phyloP scores from a whole-genome alignment of 2,329 filamentous ascomycete genomes.

The Emergomyces pasteurianus region DNA sequence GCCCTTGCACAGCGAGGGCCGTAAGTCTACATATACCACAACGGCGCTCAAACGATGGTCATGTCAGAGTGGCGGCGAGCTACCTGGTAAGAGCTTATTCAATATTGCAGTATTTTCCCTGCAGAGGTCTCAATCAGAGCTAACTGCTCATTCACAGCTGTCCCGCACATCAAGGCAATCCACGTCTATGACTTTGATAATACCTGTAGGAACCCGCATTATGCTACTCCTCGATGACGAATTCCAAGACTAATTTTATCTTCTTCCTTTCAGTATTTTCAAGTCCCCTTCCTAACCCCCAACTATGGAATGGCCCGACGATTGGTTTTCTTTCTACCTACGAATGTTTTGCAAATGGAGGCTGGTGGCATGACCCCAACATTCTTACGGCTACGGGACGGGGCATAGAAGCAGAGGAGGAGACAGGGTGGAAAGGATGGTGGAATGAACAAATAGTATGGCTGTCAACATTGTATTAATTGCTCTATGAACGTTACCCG shows the following conservation, averaged over 20 bases:
- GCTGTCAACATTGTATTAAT: constrained; percentile 16
- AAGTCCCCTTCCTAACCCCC: constrained; percentile 77
- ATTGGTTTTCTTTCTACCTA: constrained; percentile 65
- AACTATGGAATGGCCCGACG: constrained; percentile 70
- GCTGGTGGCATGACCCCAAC: constrained; percentile 92
- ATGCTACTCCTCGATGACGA: neutral
- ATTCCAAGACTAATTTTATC: neutral
- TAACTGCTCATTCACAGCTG: constrained; percentile 30
- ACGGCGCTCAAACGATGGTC: constrained; percentile 79
- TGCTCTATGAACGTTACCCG: constrained; percentile 17
- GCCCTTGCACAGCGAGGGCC: constrained; percentile 13
- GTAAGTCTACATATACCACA: constrained; percentile 41
- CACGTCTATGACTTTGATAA: constrained; percentile 99
- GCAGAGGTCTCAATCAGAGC: neutral
- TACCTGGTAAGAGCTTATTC: constrained; percentile 46
- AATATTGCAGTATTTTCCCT: neutral
- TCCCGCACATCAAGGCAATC: constrained; percentile 60
- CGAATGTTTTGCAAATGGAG: constrained; percentile 67
- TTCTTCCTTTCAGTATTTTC: constrained; percentile 56
- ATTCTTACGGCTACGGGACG: constrained; percentile 80
- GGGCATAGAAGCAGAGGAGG: constrained; percentile 70
- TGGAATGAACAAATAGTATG: constrained; percentile 85
- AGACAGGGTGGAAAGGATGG: constrained; percentile 77
- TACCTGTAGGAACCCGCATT: constrained; percentile 46
- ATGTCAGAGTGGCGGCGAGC: constrained; percentile 47